Conservation (phyloP, 495 filamentous ascomycete genomes). For the Penicillium canescens region DNA sequence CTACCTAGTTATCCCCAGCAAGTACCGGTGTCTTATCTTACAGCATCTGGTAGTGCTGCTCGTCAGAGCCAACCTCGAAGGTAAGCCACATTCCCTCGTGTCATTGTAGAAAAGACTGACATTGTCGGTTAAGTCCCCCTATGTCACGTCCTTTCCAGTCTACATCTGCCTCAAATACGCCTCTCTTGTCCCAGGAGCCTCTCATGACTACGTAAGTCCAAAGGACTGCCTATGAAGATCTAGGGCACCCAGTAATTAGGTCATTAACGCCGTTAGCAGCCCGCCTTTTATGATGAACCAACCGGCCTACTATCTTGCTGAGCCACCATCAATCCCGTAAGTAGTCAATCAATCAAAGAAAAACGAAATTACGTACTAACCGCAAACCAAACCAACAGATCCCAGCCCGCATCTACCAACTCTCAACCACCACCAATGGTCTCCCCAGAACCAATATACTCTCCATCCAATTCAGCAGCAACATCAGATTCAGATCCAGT, state of each 20-base stretch:
- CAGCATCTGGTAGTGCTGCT: slow-evolving; percentile 11
- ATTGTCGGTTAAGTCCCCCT: slow-evolving; percentile 12
- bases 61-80: slow-evolving; percentile 20
- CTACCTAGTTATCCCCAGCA: slow-evolving; percentile 14
- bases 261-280: not conserved
- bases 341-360: not conserved
- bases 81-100: slow-evolving; percentile 1
- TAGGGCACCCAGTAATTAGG: not conserved
- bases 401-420: slow-evolving; percentile 24
- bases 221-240: not conserved
- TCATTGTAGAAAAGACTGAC: not conserved
- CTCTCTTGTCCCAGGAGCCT: slow-evolving; percentile 17
- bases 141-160: slow-evolving; percentile 17
- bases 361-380: not conserved
- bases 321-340: slow-evolving; percentile 23
- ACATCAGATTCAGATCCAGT: slow-evolving; percentile 50
- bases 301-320: slow-evolving; percentile 22
- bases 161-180: slow-evolving; percentile 6
- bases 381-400: slow-evolving; percentile 2
- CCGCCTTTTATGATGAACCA: slow-evolving; percentile 28
- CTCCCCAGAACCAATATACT: slow-evolving; percentile 30
- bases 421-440: slow-evolving; percentile 32
- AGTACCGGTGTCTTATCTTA: slow-evolving; percentile 18
- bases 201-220: slow-evolving; percentile 24
- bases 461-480: slow-evolving; percentile 29